phyloP scores from a whole-genome alignment of 495 filamentous ascomycete genomes.

The Neurospora tetrasperma region DNA sequence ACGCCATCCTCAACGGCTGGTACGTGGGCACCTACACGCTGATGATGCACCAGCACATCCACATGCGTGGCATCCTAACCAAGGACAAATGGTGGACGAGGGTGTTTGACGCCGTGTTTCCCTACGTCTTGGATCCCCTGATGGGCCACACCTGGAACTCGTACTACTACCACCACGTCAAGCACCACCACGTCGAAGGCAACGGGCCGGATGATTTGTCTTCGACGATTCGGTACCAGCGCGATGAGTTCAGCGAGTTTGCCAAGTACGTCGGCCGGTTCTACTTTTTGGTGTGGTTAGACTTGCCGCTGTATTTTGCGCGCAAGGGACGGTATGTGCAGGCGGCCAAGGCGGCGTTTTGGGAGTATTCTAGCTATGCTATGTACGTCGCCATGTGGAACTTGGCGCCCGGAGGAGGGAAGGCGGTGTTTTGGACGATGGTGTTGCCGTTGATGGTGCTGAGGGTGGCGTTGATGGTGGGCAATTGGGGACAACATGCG shows the following conservation, averaged over 20 bases:
- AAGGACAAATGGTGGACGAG: slow-evolving; percentile 30
- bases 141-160: slow-evolving; percentile 78
- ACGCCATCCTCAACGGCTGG: slow-evolving; percentile 49
- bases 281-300: slow-evolving; percentile 59
- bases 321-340: slow-evolving; percentile 41
- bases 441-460: slow-evolving; percentile 46
- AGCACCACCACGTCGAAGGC: slow-evolving; percentile 74
- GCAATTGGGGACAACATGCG: slow-evolving; percentile 71
- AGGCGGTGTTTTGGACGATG: slow-evolving; percentile 44
- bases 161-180: slow-evolving; percentile 78
- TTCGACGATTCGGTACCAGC: slow-evolving; percentile 65
- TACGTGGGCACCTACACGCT: slow-evolving; percentile 66
- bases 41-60: slow-evolving; percentile 77
- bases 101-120: slow-evolving; percentile 34
- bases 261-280: slow-evolving; percentile 62
- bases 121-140: slow-evolving; percentile 63
- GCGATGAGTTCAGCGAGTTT: slow-evolving; percentile 54
- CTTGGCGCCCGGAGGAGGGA: background rate
- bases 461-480: slow-evolving; percentile 63
- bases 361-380: slow-evolving; percentile 46
- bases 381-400: background rate
- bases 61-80: slow-evolving; percentile 58
- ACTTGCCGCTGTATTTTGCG: slow-evolving; percentile 64
- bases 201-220: slow-evolving; percentile 70
- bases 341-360: slow-evolving; percentile 43